Evolutionary conservation across 257 asterid species (phyloP), one percentile per base, ranked within the genome.

Genomic region (Coffea eugenioides): DNA sequence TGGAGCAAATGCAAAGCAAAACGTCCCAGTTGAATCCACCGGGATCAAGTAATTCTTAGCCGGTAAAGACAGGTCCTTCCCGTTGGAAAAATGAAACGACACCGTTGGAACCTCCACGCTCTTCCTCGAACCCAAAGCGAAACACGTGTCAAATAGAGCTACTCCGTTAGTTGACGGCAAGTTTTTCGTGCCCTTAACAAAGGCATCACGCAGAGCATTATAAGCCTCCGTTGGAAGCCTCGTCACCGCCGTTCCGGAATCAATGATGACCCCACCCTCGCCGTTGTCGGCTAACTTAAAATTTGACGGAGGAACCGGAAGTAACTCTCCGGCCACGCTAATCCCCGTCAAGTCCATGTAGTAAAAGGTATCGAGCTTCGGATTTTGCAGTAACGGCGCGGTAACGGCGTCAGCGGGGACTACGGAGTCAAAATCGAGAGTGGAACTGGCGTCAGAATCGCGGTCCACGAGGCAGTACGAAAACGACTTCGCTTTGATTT

Each of bases 41-140:
- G 97, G 98, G 16, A 95, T 92, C 91, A 95, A 80, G 83, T 90
- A 93, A 80, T 95, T 95, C 92, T 91, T 93, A 21, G 99, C 99
- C 87, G 97, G 98, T 54, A 95, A 81, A 0, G 87, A 39, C 64
- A 92, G 59, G 43, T 89, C 91, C 54, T 91, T 89, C 12, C 96
- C 98, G 83, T 92, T 90, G 0, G 97, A 88, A 82, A 95, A 95
- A n/a, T 67, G 92, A 65, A 95, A 91, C 88, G 99, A 88, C 90
- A 93, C 95, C 89, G 98, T 88, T 43, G 99, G 98, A 18, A 93
- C 97, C 79, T 95, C 95, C 77, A 93, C 99, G 21, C 93, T 92
- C 86, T 88, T 88, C 92, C 72, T 86, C 36, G 93, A 76, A 71
- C 91, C 90, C 88, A 95, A 64, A 77, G 89, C 83, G 52, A 87